Evolutionary conservation across 345 rosid species (phyloP).

Genomic region (Eutrema heterophyllum): DNA sequence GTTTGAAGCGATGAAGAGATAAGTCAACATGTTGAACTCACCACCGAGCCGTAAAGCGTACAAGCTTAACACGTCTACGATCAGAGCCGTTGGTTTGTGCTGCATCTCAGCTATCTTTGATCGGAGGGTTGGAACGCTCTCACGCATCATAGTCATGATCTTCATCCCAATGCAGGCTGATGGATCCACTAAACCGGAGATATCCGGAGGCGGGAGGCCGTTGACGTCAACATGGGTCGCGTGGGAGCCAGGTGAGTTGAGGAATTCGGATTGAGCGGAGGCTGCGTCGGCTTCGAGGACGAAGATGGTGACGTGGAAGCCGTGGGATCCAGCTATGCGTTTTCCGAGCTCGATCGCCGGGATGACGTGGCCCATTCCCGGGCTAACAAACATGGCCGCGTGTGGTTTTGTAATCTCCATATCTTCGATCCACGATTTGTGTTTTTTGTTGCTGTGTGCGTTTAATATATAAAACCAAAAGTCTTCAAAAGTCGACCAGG

Average conservation of each 20-base stretch:
- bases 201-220: constrained; percentile 33
- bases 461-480: background rate
- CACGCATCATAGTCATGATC: constrained; percentile 29
- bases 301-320: constrained; percentile 13
- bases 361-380: constrained; percentile 24
- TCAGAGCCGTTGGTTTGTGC: constrained; percentile 31
- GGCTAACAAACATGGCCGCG: constrained; percentile 10
- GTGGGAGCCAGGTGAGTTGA: background rate
- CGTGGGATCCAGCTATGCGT: background rate
- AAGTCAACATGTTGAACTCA: constrained; percentile 42
- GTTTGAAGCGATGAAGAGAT: constrained; percentile 32
- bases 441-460: background rate
- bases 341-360: constrained; percentile 13
- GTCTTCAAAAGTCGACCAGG: too few relatives aligned
- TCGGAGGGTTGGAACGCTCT: constrained; percentile 31
- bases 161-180: background rate
- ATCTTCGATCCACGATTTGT: background rate
- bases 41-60: constrained; percentile 34
- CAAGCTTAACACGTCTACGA: constrained; percentile 40
- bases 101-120: constrained; percentile 33
- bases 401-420: background rate
- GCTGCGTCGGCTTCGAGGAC: constrained; percentile 15
- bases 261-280: constrained; percentile 7
- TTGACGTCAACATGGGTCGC: constrained; percentile 20
- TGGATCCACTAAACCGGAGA: constrained; percentile 25